Evolutionary conservation across 2,329 filamentous ascomycete species (phyloP).

Genomic region (Conoideocrella luteorostrata): DNA sequence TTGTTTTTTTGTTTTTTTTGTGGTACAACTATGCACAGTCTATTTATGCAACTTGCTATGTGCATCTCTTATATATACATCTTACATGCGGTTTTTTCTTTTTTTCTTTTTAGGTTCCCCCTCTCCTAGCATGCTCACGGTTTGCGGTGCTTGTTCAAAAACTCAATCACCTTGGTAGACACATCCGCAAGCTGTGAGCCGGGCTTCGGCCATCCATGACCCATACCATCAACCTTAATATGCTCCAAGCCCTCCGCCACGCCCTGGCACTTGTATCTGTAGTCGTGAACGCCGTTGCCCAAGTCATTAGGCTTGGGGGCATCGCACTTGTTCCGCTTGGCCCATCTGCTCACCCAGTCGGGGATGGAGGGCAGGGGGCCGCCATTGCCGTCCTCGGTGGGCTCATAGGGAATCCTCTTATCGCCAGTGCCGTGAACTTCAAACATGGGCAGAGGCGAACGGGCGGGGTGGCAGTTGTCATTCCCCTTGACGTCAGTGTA

Average conservation of each 20-base stretch:
- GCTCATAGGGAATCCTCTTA: constrained; percentile 37
- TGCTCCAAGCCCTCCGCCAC: constrained; percentile 12
- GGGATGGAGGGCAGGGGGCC: constrained; percentile 38
- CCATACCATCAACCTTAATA: constrained; percentile 13
- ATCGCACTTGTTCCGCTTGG: constrained; percentile 16
- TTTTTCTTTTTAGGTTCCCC: too few relatives aligned
- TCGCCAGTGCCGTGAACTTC: constrained; percentile 46
- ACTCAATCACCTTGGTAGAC: constrained; percentile 8
- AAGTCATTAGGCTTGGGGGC: constrained; percentile 4
- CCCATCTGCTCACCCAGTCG: constrained; percentile 33
- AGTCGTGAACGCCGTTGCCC: constrained; percentile 10
- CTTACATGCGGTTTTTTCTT: too few relatives aligned
- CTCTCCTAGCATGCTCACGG: constrained; percentile 1
- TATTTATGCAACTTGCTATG: too few relatives aligned
- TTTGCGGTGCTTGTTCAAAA: constrained; percentile 8
- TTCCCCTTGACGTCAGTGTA: constrained; percentile 29
- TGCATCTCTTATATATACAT: too few relatives aligned
- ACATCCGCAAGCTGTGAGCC: constrained; percentile 6
- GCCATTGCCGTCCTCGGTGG: constrained; percentile 29
- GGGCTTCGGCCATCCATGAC: constrained; percentile 12
- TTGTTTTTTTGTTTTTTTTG: too few relatives aligned
- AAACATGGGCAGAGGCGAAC: constrained; percentile 39
- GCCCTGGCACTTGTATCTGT: constrained; percentile 12
- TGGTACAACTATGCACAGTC: too few relatives aligned
- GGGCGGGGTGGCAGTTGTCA: constrained; percentile 25